Evolutionary conservation across 2,329 filamentous ascomycete species (phyloP), one percentile per base, ranked within the genome.

Genomic region (Aspergillus brasiliensis): DNA sequence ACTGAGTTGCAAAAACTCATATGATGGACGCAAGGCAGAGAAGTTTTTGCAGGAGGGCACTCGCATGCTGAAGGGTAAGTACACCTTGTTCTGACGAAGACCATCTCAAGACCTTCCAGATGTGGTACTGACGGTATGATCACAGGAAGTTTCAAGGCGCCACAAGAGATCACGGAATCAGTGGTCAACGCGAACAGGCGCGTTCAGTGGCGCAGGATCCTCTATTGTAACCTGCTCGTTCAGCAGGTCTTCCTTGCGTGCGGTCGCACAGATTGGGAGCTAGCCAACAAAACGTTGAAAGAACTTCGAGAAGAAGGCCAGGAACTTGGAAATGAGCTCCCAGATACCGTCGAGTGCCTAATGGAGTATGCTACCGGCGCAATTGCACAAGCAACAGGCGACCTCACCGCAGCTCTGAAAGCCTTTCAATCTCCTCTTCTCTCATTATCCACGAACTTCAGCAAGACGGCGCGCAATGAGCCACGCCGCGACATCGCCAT

Each of bases 301-400:
- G 81, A 83, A 47, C 76, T 90, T 11, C 80, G 83, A 54, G 74
- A 71, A 55, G 77, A 81, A 72, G 62, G 77, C 68, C 62, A 80
- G 78, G 71, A 78, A 70, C 63, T 80, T 80, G 75, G 60, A 60
- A 68, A 79, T 34, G 68, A 70, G 8, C 69, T 77, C 21, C 69
- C 76, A 2, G 73, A 75, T 13, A 69, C 73, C 2, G 81, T 87
- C 37, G 73, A 75, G 23, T 78, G 86, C 34, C 81, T 91, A 47
- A 81, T 85, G 6, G 78, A 85, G 46, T 97, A 97, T 74, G 85
- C 97, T 17, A 81, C 83, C 0, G 93, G 90, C 0, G 84, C 91
- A 7, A 89, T 92, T 66, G 81, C 87, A 55, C 94, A 97, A 78
- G 91, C 89, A 17, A 88, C 83, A 5, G 92, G 92, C 15, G 83